These are phyloP conservation scores for Pseudopithomyces maydicus DNA, from an alignment of 2,329 filamentous ascomycete species.

Conservation along the genomic window DNA sequence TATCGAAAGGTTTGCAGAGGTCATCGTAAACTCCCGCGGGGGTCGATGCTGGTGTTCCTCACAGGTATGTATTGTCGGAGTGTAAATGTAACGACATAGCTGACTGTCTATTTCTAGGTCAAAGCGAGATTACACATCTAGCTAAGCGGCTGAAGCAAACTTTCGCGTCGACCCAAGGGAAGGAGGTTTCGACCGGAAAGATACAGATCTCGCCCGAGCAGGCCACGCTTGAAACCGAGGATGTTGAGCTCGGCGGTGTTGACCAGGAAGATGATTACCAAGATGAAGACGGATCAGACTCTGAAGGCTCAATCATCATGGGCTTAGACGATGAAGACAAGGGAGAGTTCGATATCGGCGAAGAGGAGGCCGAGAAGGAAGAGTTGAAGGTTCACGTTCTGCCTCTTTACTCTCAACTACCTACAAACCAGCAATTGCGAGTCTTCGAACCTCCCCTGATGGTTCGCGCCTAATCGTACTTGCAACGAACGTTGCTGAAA, in stretches of 20 bases:
- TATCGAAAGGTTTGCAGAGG: constrained; percentile 86
- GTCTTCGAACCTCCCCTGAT: constrained; percentile 88
- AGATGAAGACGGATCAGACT: constrained; percentile 56
- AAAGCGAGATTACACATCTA: constrained; percentile 87
- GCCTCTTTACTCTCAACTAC: constrained; percentile 91
- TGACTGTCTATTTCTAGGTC: constrained; percentile 34
- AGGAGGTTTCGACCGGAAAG: constrained; percentile 61
- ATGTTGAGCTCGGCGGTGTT: constrained; percentile 78
- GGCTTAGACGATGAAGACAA: constrained; percentile 64
- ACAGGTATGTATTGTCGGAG: constrained; percentile 61
- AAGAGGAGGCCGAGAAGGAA: constrained; percentile 67
- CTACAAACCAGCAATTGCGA: constrained; percentile 85
- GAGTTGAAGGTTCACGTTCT: constrained; percentile 78
- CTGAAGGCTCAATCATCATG: constrained; percentile 64
- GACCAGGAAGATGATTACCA: constrained; percentile 42
- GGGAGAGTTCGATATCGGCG: constrained; percentile 65
- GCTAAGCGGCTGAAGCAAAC: constrained; percentile 76
- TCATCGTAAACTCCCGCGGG: constrained; percentile 86
- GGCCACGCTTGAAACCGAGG: constrained; percentile 80
- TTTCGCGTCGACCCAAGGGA: constrained; percentile 59
- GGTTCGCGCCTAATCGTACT: constrained; percentile 84
- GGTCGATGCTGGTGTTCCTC: constrained; percentile 90
- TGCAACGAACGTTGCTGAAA: constrained; percentile 96
- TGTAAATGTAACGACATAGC: too few species aligned
- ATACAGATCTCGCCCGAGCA: constrained; percentile 79